Conservation (phyloP, 2,329 filamentous ascomycete genomes). For the Penicillium occitanis region DNA sequence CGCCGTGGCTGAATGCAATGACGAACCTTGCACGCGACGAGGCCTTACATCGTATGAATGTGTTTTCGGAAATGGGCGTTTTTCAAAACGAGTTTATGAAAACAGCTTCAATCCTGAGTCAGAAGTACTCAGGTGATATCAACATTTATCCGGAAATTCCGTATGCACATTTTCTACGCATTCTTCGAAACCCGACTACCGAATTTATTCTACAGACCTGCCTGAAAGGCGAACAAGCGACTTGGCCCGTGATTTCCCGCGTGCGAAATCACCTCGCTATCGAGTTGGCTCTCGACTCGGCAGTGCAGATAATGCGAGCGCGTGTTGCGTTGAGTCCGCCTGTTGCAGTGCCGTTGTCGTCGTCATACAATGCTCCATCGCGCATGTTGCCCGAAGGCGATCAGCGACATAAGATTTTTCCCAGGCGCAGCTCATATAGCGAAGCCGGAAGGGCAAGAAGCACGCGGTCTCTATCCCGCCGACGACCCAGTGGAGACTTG, state of each 20-base stretch:
- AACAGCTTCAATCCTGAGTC: slow-evolving; percentile 75
- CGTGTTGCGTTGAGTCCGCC: slow-evolving; percentile 38
- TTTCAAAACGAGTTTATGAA: slow-evolving; percentile 79
- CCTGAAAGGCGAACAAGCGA: slow-evolving; percentile 76
- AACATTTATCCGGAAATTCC: slow-evolving; percentile 83
- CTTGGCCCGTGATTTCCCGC: slow-evolving; percentile 85
- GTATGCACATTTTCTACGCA: slow-evolving; percentile 69
- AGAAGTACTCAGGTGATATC: slow-evolving; percentile 92
- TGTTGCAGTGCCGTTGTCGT: slow-evolving; percentile 20
- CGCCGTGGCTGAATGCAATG: slow-evolving; percentile 63
- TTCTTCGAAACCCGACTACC: slow-evolving; percentile 78
- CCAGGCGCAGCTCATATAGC: slow-evolving; percentile 32
- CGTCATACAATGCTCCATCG: neutral
- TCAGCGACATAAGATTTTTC: neutral
- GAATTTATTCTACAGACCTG: slow-evolving; percentile 84
- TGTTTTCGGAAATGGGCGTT: slow-evolving; percentile 75
- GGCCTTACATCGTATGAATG: slow-evolving; percentile 74
- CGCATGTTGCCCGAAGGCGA: neutral
- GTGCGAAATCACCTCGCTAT: slow-evolving; percentile 86
- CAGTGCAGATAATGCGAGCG: slow-evolving; percentile 43
- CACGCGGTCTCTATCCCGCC: slow-evolving; percentile 17
- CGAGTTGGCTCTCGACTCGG: slow-evolving; percentile 68
- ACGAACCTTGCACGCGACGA: slow-evolving; percentile 76
- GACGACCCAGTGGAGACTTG: slow-evolving; percentile 20
- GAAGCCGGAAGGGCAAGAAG: slow-evolving; percentile 26